These are phyloP conservation scores for Cyberlindnera sargentensis DNA, from an alignment of 805 yeast genomes.

Conservation along the genomic window DNA sequence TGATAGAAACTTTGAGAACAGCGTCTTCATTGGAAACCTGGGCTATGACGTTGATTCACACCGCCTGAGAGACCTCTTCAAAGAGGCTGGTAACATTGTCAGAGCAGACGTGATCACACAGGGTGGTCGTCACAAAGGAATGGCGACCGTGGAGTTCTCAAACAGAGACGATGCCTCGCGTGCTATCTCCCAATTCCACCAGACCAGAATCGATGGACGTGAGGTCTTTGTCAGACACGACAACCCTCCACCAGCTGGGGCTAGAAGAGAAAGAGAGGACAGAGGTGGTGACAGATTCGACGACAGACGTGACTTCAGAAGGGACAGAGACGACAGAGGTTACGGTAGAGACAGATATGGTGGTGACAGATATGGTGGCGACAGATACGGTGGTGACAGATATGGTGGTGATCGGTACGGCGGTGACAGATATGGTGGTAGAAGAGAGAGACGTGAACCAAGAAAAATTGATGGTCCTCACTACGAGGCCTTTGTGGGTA, in stretches of 20 bases:
- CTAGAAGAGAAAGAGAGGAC: constrained; percentile 6
- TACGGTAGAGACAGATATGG: constrained; percentile 1
- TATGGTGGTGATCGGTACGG: not conserved
- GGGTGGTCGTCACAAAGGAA: constrained; percentile 78
- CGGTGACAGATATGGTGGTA: constrained; percentile 8
- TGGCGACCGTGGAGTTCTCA: constrained; percentile 85
- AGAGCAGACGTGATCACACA: constrained; percentile 78
- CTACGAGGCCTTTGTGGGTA: constrained; percentile 66
- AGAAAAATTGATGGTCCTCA: constrained; percentile 19
- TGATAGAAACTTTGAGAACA: constrained; percentile 57
- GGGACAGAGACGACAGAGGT: constrained; percentile 18
- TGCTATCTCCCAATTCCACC: constrained; percentile 67
- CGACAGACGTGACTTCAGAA: constrained; percentile 8
- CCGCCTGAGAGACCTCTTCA: constrained; percentile 54
- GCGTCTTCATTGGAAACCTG: constrained; percentile 67
- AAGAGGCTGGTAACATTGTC: constrained; percentile 55
- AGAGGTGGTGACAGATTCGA: constrained; percentile 11
- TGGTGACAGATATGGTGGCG: constrained; percentile 1
- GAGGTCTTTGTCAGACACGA: constrained; percentile 86
- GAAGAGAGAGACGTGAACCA: constrained; percentile 17
- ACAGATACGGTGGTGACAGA: constrained; percentile 2
- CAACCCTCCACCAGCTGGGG: constrained; percentile 63
- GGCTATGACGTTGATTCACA: constrained; percentile 57
- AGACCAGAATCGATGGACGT: constrained; percentile 61
- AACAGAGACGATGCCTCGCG: constrained; percentile 54